phyloP scores from a whole-genome alignment of 768 basidiomycete genomes.

The Butyriboletus loyo region DNA sequence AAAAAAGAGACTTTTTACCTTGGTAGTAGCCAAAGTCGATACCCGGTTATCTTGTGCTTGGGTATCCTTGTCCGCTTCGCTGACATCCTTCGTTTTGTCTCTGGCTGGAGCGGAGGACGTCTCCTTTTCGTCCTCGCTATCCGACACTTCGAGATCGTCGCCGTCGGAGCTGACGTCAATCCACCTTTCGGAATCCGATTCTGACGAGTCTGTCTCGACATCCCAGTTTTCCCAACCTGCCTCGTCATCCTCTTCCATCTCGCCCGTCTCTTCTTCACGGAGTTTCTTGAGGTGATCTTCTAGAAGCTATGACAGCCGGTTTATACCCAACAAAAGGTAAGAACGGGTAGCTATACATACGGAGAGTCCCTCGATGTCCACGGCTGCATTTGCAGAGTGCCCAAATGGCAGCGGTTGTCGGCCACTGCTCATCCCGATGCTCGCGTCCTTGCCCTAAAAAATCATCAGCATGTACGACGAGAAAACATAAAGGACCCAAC shows the following conservation, averaged over 20 bases:
- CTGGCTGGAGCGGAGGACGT: neutral
- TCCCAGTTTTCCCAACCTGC: conserved; percentile 90
- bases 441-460: conserved; percentile 83
- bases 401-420: conserved; percentile 78
- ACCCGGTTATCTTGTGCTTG: conserved; percentile 37
- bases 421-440: conserved; percentile 66
- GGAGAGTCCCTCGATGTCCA: conserved; percentile 86
- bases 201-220: conserved; percentile 66
- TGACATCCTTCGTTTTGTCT: conserved; percentile 2
- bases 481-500: conserved; percentile 38
- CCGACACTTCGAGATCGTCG: conserved; percentile 70
- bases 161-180: conserved; percentile 71
- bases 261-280: conserved; percentile 56
- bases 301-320: conserved; percentile 53
- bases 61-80: conserved; percentile 12
- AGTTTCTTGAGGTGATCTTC: conserved; percentile 81
- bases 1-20: conserved; percentile 41
- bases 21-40: conserved; percentile 77
- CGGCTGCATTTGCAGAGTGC: conserved; percentile 66
- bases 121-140: conserved; percentile 74
- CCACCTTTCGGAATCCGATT: conserved; percentile 70
- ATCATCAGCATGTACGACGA: neutral
- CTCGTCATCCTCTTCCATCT: conserved; percentile 62
- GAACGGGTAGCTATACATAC: conserved; percentile 42
- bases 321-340: neutral